These are phyloP conservation scores for Lactarius tabidus DNA, from an alignment of 768 basidiomycete genomes.

Conservation along the genomic window DNA sequence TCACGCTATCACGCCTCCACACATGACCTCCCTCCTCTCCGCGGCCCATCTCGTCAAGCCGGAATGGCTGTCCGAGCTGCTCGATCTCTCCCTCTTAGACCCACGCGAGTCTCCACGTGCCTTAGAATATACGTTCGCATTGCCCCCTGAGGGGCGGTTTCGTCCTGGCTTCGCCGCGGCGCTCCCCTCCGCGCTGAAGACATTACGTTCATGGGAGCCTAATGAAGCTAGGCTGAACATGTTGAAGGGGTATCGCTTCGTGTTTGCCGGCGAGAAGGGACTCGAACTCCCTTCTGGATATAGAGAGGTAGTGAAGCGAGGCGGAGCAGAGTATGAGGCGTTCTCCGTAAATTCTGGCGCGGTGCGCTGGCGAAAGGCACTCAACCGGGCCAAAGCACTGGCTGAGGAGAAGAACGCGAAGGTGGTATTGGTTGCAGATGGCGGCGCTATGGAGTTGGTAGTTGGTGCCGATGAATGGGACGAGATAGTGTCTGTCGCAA, in stretches of 20 bases:
- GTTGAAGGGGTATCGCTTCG: slow-evolving; percentile 50
- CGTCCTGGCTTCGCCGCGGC: slow-evolving; percentile 54
- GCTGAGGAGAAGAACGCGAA: slow-evolving; percentile 24
- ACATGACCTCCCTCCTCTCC: slow-evolving; percentile 58
- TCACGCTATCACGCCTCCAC: slow-evolving; percentile 44
- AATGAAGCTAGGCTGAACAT: slow-evolving; percentile 59
- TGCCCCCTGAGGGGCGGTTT: slow-evolving; percentile 53
- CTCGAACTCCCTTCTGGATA: slow-evolving; percentile 47
- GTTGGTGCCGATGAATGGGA: slow-evolving; percentile 55
- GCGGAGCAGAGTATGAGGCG: slow-evolving; percentile 57
- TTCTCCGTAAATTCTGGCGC: slow-evolving; percentile 51
- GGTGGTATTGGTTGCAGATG: slow-evolving; percentile 51
- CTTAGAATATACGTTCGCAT: slow-evolving; percentile 48
- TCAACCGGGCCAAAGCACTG: slow-evolving; percentile 52
- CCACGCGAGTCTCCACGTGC: slow-evolving; percentile 33
- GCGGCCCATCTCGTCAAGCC: slow-evolving; percentile 56
- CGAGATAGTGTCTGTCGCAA: slow-evolving; percentile 47
- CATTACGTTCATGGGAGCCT: slow-evolving; percentile 59
- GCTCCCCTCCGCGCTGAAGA: slow-evolving; percentile 46
- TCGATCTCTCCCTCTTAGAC: slow-evolving; percentile 48
- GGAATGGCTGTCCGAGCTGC: slow-evolving; percentile 62
- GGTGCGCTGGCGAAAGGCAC: slow-evolving; percentile 46
- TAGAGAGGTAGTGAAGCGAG: slow-evolving; percentile 52
- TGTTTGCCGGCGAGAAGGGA: slow-evolving; percentile 55
- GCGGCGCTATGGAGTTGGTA: slow-evolving; percentile 42